Evolutionary conservation across 2,329 filamentous ascomycete genomes (phyloP), one percentile per base, ranked within the genome.

Genomic region (Aspergillus calidoustus): DNA sequence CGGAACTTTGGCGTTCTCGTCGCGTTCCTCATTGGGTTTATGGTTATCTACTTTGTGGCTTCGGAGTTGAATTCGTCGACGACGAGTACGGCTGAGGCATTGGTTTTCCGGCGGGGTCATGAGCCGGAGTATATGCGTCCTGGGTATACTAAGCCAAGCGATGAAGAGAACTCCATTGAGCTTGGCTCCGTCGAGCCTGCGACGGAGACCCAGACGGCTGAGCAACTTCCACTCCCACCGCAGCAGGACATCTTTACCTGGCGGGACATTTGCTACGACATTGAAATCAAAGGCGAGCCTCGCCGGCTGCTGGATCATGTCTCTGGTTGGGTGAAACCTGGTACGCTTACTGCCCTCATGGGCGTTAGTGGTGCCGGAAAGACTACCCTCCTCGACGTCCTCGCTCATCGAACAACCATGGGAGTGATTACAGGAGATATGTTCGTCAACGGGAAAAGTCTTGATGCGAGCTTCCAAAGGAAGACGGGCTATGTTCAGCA

Each of bases 301-400:
- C 86, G 92, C 11, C 86, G 89, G 41, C 88, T 97, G 65, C 81
- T 97, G 64, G 89, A 96, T 69, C 82, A 94, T 65, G 91, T 97
- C 15, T 89, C 94, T 4, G 93, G 93, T 30, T 97, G 91, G 91
- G 92, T 97, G 59, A 95, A 96, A 77, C 93, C 93, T 2, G 93
- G 93, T 59, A 96, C 91, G 11, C 76, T 96, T 56, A 97, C 93
- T 5, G 93, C 91, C 22, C 82, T 96, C 4, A 96, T 96, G 92
- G 54, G 54, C 4, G 54, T 44, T 4, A 92, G 90, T 25, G 93
- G 93, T 65, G 93, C 93, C 13, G 93, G 93, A 54, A 97, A 97
- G 77, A 97, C 93, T 0, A 96, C 93, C 0, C 84, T 97, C n/a
- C 81, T 97, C n/a, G 91, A 97, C 76, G 91, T 91, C 31, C 83